phyloP scores from a whole-genome alignment of 352 stramenopile species.

The Pythium brassicae region DNA sequence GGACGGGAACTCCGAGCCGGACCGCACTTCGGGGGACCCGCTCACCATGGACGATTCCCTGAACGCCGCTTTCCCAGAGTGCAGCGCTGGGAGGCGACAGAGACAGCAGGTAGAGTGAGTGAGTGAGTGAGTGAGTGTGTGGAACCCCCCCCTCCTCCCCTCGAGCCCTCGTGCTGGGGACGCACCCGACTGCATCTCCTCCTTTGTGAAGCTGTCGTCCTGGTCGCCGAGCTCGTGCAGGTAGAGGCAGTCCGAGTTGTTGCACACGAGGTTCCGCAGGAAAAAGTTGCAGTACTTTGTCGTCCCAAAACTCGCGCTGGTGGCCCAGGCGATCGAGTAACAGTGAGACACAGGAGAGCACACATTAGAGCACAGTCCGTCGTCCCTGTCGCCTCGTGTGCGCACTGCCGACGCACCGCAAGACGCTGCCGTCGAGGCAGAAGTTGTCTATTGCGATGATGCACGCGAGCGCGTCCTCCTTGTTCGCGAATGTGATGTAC shows the following conservation, averaged over 20 bases:
- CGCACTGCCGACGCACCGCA: constrained; percentile 55
- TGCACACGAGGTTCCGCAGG: constrained; percentile 86
- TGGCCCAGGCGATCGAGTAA: too few relatives aligned
- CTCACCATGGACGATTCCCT: constrained; percentile 47
- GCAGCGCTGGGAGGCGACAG: constrained; percentile 33
- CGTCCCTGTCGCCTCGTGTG: too few relatives aligned
- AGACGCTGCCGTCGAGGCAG: constrained; percentile 73
- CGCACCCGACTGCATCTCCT: constrained; percentile 87
- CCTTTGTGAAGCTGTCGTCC: constrained; percentile 93
- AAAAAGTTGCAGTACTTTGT: constrained; percentile 97
- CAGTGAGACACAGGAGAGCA: too few relatives aligned
- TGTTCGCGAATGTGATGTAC: constrained; percentile 92
- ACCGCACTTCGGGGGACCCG: constrained; percentile 39
- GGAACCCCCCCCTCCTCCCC: too few relatives aligned
- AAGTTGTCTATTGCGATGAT: constrained; percentile 92
- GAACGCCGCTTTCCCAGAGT: constrained; percentile 74
- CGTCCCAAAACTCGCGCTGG: constrained; percentile 90
- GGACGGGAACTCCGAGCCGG: constrained; percentile 50
- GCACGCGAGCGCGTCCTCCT: constrained; percentile 88
- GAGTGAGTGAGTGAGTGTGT: not conserved
- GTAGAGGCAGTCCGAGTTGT: constrained; percentile 94
- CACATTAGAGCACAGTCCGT: not conserved
- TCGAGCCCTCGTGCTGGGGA: too few relatives aligned
- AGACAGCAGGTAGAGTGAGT: not conserved
- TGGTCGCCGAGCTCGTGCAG: constrained; percentile 91